A percentile compares a stretch with the other conserved stretches of the same genome.
Conservation (phyloP, 2,329 filamentous ascomycete species). For the Microdochium trichocladiopsis region DNA sequence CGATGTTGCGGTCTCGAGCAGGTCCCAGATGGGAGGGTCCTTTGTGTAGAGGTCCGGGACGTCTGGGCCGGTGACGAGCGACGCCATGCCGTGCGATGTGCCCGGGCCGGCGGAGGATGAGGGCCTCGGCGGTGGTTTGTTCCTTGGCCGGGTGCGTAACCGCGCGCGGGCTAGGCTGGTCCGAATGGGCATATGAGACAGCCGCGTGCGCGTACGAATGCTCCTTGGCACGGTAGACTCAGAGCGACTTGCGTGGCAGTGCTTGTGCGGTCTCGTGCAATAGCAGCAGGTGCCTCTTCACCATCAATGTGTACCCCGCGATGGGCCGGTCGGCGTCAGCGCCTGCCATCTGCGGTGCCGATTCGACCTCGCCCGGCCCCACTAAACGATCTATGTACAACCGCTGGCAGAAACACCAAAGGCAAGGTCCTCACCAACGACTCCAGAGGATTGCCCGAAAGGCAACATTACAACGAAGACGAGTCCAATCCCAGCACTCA, state of each 20-base stretch:
- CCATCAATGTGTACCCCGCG: neutral
- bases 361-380: no score
- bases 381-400: no score
- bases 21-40: constrained; percentile 57
- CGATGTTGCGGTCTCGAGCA: constrained; percentile 61
- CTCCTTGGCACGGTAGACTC: no score
- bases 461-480: no score
- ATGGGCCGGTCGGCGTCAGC: no score
- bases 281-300: neutral
- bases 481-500: no score
- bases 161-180: constrained; percentile 22
- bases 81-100: constrained; percentile 7
- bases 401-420: no score
- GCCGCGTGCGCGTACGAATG: constrained; percentile 2
- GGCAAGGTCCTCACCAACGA: no score
- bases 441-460: no score
- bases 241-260: neutral
- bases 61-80: constrained; percentile 4
- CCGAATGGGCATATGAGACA: constrained; percentile 18
- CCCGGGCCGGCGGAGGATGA: constrained; percentile 1
- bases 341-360: no score
- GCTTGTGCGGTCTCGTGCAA: neutral
- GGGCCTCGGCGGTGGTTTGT: constrained; percentile 3
- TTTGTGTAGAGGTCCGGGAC: constrained; percentile 41
- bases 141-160: constrained; percentile 12